These are phyloP conservation scores for Thermochaetoides dissita DNA, from an alignment of 2,329 filamentous ascomycete species.

Conservation along the genomic window DNA sequence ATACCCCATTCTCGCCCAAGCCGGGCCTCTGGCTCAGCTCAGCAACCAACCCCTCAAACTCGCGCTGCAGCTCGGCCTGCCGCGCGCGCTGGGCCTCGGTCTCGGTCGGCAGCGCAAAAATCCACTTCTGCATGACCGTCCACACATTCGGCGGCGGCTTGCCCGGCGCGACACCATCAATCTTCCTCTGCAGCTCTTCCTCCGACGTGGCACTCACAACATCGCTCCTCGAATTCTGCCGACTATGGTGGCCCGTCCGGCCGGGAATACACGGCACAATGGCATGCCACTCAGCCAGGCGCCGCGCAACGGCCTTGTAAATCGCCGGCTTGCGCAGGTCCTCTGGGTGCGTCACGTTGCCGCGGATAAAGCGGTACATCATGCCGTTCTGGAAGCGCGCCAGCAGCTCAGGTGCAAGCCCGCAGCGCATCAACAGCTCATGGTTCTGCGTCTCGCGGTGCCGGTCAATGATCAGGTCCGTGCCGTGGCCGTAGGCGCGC, in stretches of 20 bases:
- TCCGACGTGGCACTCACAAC: conserved; percentile 15
- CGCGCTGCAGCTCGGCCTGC: conserved; percentile 55
- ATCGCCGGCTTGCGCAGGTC: conserved; percentile 65
- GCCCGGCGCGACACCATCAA: conserved; percentile 43
- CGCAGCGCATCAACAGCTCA: conserved; percentile 69
- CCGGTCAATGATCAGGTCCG: conserved; percentile 88
- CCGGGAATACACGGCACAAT: conserved; percentile 42
- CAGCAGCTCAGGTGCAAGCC: conserved; percentile 73
- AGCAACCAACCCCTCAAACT: conserved; percentile 55
- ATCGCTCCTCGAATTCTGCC: conserved; percentile 18
- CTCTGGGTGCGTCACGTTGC: conserved; percentile 62
- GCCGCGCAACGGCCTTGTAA: conserved; percentile 69
- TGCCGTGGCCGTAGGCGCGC: conserved; percentile 86
- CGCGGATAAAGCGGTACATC: conserved; percentile 81
- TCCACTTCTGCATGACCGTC: conserved; percentile 95
- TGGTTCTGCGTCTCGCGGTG: conserved; percentile 71
- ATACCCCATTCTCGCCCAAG: conserved; percentile 60
- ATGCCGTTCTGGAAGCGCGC: conserved; percentile 93
- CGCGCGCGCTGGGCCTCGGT: conserved; percentile 56
- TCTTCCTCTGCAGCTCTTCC: conserved; percentile 26
- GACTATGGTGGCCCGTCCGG: conserved; percentile 25
- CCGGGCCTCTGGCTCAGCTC: conserved; percentile 66
- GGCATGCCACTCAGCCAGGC: conserved; percentile 89
- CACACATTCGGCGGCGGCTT: conserved; percentile 77
- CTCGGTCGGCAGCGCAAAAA: conserved; percentile 62